Conservation (phyloP, 805 yeast genomes). For the Monosporozyma unispora region DNA sequence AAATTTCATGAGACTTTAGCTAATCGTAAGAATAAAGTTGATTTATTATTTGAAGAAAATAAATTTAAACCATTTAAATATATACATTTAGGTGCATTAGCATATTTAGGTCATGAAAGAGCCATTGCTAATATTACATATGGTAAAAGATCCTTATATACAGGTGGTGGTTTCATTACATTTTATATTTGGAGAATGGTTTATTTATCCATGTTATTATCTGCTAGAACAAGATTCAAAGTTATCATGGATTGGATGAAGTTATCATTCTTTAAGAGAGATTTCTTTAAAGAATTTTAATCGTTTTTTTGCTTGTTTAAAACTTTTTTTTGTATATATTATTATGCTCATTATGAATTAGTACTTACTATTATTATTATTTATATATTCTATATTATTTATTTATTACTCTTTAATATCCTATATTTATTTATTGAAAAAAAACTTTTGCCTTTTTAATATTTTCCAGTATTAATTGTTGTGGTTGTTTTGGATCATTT, state of each 20-base stretch:
- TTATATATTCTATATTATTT: background rate
- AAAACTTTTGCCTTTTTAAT: conserved; percentile 48
- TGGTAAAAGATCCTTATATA: conserved; percentile 70
- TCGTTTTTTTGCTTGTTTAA: background rate
- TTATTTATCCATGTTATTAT: conserved; percentile 81
- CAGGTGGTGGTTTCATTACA: conserved; percentile 82
- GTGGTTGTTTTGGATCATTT: conserved; percentile 33
- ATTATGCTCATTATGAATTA: background rate
- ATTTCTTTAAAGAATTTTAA: conserved; percentile 73
- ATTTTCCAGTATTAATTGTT: conserved; percentile 42
- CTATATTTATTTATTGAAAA: conserved; percentile 31
- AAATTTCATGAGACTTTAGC: conserved; percentile 33
- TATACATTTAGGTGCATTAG: conserved; percentile 84
- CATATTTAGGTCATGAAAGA: conserved; percentile 85
- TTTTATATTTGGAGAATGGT: conserved; percentile 91
- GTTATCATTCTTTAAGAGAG: conserved; percentile 84
- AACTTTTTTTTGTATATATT: background rate
- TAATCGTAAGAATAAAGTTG: conserved; percentile 33
- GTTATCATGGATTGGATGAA: conserved; percentile 85
- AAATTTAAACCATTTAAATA: conserved; percentile 63
- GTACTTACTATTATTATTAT: conserved; percentile 1
- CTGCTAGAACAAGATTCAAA: conserved; percentile 77
- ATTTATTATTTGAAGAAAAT: conserved; percentile 37
- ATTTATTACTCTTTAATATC: background rate
- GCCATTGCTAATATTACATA: conserved; percentile 89